Evolutionary conservation across 1,139 yeast species (phyloP).

Genomic region (Blastobotrys illinoisensis): DNA sequence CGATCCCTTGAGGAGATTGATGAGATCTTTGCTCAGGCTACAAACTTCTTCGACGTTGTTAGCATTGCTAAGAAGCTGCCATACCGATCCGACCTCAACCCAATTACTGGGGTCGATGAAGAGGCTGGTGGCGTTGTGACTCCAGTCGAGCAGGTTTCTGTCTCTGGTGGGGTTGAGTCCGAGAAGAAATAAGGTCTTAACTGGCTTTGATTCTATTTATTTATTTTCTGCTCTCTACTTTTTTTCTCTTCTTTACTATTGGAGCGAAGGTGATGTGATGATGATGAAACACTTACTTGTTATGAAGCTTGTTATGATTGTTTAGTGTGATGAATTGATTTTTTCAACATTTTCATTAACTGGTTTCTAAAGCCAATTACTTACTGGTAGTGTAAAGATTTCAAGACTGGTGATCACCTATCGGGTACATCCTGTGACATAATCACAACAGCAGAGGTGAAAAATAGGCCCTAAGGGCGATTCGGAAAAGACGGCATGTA

Average conservation of each 20-base stretch:
- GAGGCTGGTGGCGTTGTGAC: constrained; percentile 5
- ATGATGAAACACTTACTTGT: not conserved
- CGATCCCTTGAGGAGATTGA: constrained; percentile 44
- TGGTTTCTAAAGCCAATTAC: too few relatives aligned
- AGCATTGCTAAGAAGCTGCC: constrained; percentile 14
- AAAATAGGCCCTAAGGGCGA: too few relatives aligned
- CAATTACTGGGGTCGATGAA: constrained; percentile 7
- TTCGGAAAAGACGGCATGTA: too few relatives aligned
- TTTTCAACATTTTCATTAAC: too few relatives aligned
- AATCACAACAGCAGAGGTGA: too few relatives aligned
- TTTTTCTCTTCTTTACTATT: too few relatives aligned
- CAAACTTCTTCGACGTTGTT: constrained; percentile 16
- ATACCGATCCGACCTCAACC: not conserved
- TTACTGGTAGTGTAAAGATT: too few relatives aligned
- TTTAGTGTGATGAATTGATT: not conserved
- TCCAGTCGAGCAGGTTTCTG: constrained; percentile 10
- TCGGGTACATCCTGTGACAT: too few relatives aligned
- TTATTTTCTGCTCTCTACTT: not conserved
- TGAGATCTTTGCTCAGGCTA: constrained; percentile 32
- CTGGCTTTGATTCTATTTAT: not conserved
- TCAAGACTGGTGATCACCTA: too few relatives aligned
- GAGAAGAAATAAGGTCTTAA: constrained; percentile 9
- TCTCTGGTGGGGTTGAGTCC: constrained; percentile 4
- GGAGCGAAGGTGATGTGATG: not conserved
- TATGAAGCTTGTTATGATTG: not conserved